A percentile compares a stretch with the other conserved stretches of the same genome.
phyloP scores from a whole-genome alignment of 2,329 filamentous ascomycete genomes.

The Aureobasidium zeae region DNA sequence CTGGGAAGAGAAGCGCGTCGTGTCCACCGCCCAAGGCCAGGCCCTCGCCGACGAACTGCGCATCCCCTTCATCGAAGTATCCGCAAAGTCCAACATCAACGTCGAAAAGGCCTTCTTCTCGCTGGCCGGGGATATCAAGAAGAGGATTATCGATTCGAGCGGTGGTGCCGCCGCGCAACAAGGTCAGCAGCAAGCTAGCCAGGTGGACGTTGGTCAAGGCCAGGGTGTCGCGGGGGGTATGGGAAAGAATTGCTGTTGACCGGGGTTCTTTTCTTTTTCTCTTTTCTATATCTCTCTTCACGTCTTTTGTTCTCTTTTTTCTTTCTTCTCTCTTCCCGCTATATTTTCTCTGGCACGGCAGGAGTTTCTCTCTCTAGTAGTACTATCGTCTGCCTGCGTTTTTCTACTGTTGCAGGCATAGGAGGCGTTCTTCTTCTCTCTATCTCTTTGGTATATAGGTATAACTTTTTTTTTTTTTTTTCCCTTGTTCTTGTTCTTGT shows the following conservation, averaged over 20 bases:
- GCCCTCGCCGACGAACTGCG: conserved; percentile 89
- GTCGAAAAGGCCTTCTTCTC: conserved; percentile 98
- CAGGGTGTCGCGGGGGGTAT: conserved; percentile 24
- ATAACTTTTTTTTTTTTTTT: no score
- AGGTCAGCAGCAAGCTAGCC: conserved; percentile 1
- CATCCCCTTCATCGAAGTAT: conserved; percentile 97
- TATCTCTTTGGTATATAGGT: no score
- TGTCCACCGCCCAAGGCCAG: conserved; percentile 88
- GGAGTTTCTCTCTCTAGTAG: no score
- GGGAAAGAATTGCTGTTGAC: conserved; percentile 58
- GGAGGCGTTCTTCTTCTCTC: no score
- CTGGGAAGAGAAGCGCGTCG: conserved; percentile 97
- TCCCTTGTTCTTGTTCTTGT: no score
- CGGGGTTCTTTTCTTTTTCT: no score
- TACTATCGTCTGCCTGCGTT: no score
- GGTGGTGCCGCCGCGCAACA: conserved; percentile 18
- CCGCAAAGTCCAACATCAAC: conserved; percentile 98
- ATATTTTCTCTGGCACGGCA: no score
- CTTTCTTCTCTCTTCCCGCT: no score
- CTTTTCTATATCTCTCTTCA: no score
- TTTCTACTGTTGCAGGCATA: no score
- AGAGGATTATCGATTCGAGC: conserved; percentile 89
- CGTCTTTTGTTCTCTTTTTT: no score
- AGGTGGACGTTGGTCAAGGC: conserved; percentile 26
- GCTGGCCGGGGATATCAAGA: conserved; percentile 94